Evolutionary conservation across 306 rosid genomes (phyloP).

Genomic region (Crataegus laevigata): DNA sequence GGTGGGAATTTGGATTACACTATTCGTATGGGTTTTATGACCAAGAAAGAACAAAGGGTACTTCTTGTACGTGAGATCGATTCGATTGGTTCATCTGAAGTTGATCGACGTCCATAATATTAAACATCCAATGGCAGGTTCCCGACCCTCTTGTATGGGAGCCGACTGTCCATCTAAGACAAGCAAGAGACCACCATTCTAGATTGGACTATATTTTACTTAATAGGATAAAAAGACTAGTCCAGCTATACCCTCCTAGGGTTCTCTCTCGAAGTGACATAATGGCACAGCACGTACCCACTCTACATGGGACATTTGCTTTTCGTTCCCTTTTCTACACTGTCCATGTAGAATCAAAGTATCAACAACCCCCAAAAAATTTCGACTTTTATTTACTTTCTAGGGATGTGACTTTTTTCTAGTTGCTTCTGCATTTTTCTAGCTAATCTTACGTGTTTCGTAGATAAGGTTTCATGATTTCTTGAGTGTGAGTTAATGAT

Average conservation of each 20-base stretch:
- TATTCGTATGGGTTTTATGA: background rate
- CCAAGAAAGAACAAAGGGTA: background rate
- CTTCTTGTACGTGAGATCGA: background rate
- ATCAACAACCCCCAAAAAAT: background rate
- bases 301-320: conserved; percentile 17
- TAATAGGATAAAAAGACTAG: conserved; percentile 4
- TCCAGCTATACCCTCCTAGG: background rate
- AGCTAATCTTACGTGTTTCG: background rate
- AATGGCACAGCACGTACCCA: conserved; percentile 16
- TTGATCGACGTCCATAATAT: conserved; percentile 1
- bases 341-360: background rate
- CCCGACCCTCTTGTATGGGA: conserved; percentile 18
- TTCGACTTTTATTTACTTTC: background rate
- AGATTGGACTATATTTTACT: background rate
- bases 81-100: background rate
- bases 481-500: background rate
- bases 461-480: background rate
- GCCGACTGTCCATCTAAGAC: conserved; percentile 18
- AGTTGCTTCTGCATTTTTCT: background rate
- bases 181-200: background rate
- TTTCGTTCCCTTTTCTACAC: background rate
- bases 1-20: background rate
- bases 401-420: background rate
- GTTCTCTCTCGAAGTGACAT: background rate
- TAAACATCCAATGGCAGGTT: conserved; percentile 8